Evolutionary conservation across 495 filamentous ascomycete genomes (phyloP).

Genomic region (Terfezia boudieri): DNA sequence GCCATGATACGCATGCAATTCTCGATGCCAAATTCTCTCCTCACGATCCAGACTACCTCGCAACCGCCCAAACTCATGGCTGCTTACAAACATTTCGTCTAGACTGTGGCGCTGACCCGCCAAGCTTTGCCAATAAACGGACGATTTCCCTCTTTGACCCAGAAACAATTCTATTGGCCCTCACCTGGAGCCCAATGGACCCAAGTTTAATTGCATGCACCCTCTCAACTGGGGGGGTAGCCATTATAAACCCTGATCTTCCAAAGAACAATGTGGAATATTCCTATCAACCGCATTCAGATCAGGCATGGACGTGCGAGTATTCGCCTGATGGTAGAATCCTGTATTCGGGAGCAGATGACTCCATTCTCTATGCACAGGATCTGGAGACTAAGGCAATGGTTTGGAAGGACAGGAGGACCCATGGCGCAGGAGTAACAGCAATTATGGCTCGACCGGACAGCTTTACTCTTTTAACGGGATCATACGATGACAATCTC

Average conservation of each 20-base stretch:
- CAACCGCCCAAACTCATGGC: slow-evolving; percentile 51
- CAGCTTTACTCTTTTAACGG: slow-evolving; percentile 40
- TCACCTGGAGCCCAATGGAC: slow-evolving; percentile 42
- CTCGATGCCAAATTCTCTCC: slow-evolving; percentile 73
- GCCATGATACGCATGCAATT: slow-evolving; percentile 40
- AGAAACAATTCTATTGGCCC: slow-evolving; percentile 41
- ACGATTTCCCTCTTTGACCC: slow-evolving; percentile 22
- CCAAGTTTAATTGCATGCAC: slow-evolving; percentile 36
- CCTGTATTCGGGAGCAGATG: slow-evolving; percentile 49
- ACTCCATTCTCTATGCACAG: slow-evolving; percentile 22
- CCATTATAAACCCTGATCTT: slow-evolving; percentile 3
- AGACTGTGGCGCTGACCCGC: slow-evolving; percentile 15
- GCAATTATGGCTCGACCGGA: slow-evolving; percentile 49
- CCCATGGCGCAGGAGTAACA: slow-evolving; percentile 69
- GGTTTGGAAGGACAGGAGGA: slow-evolving; percentile 23
- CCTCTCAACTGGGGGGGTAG: slow-evolving; percentile 40
- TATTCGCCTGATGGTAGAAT: slow-evolving; percentile 24
- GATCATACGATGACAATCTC: slow-evolving; percentile 77
- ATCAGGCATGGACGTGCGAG: slow-evolving; percentile 47
- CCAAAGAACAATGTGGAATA: not conserved
- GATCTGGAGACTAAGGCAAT: slow-evolving; percentile 6
- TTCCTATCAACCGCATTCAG: slow-evolving; percentile 19
- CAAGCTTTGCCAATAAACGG: slow-evolving; percentile 12
- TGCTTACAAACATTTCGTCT: slow-evolving; percentile 40
- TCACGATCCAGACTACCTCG: slow-evolving; percentile 31